Evolutionary conservation across 306 rosid genomes (phyloP).

Genomic region (Vachellia collinsii): DNA sequence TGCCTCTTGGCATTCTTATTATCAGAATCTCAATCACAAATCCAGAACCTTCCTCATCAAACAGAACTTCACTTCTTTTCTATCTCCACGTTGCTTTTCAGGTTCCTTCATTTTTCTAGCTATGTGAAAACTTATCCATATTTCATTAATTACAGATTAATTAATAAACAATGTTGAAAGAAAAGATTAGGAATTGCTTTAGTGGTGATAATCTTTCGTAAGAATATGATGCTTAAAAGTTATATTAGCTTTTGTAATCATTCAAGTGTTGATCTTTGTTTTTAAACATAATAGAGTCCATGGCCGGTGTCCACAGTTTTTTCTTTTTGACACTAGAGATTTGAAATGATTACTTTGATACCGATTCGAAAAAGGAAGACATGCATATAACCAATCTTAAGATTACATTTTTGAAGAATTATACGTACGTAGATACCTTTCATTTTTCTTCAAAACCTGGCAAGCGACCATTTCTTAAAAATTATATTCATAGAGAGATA

Average conservation of each 20-base stretch:
- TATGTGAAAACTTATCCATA: neutral
- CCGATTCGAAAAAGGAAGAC: constrained; percentile 23
- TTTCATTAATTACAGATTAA: neutral
- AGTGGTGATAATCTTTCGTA: neutral
- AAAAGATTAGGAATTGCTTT: neutral
- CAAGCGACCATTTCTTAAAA: neutral
- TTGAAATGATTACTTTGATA: constrained; percentile 11
- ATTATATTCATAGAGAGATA: neutral
- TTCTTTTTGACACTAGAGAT: constrained; percentile 33
- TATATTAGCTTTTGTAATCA: constrained; percentile 33
- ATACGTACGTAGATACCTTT: neutral
- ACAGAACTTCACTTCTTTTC: constrained; percentile 60
- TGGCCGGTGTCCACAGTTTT: constrained; percentile 45
- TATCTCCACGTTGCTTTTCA: constrained; percentile 80
- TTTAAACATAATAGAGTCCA: constrained; percentile 41
- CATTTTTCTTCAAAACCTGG: neutral
- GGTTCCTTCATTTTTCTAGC: constrained; percentile 51
- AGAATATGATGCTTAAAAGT: constrained; percentile 42
- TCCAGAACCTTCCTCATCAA: constrained; percentile 52
- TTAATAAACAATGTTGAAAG: neutral
- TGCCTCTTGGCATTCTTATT: constrained; percentile 83
- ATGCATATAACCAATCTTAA: neutral
- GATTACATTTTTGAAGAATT: neutral
- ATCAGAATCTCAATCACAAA: constrained; percentile 63
- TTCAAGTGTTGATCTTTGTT: constrained; percentile 45